phyloP scores from a whole-genome alignment of 805 yeast species.

The Schwanniomyces yamadae region DNA sequence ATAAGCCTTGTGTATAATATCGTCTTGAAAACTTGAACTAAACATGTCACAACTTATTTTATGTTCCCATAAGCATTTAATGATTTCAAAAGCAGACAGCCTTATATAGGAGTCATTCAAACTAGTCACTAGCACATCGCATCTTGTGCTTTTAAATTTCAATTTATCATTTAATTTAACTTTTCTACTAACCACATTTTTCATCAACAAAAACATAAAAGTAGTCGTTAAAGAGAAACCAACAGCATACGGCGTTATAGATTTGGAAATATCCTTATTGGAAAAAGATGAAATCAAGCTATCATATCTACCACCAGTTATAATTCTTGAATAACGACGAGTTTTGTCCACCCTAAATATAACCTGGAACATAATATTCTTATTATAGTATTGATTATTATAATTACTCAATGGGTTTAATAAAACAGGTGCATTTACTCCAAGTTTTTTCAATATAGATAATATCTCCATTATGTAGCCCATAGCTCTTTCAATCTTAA shows the following conservation, averaged over 20 bases:
- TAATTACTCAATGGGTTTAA: slow-evolving; percentile 84
- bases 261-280: slow-evolving; percentile 35
- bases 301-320: slow-evolving; percentile 96
- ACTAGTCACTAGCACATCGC: slow-evolving; percentile 80
- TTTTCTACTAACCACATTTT: slow-evolving; percentile 21
- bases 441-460: slow-evolving; percentile 53
- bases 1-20: slow-evolving; percentile 59
- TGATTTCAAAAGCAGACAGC: slow-evolving; percentile 61
- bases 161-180: slow-evolving; percentile 14
- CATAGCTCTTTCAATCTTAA: slow-evolving; percentile 62
- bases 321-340: slow-evolving; percentile 50
- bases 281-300: slow-evolving; percentile 64
- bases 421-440: slow-evolving; percentile 54
- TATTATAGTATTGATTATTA: slow-evolving; percentile 72
- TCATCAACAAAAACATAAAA: slow-evolving; percentile 35
- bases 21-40: slow-evolving; percentile 49
- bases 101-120: slow-evolving; percentile 55
- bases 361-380: slow-evolving; percentile 88
- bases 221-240: slow-evolving; percentile 77
- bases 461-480: slow-evolving; percentile 61
- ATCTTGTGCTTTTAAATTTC: slow-evolving; percentile 44
- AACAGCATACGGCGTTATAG: slow-evolving; percentile 54
- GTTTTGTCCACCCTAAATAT: slow-evolving; percentile 60
- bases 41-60: slow-evolving; percentile 74
- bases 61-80: slow-evolving; percentile 69